A percentile compares a stretch with the other conserved stretches of the same genome.
Evolutionary conservation across 495 filamentous ascomycete species (phyloP).

Genomic region (Podospora fimiseda): DNA sequence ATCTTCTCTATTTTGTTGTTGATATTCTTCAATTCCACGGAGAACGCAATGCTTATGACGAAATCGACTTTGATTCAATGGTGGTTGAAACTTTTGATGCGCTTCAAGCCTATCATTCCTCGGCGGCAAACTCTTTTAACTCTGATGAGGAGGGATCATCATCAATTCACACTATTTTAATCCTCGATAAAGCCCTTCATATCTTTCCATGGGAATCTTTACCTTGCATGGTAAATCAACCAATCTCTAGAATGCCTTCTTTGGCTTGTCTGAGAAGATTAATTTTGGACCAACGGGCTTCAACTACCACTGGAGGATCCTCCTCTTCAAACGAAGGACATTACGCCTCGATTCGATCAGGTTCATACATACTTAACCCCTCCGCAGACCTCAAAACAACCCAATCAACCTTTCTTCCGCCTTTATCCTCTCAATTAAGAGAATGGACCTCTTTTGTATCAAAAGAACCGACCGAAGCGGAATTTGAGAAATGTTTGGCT

Average conservation of each 20-base stretch:
- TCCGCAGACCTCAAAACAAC: constrained; percentile 75
- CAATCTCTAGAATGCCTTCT: constrained; percentile 79
- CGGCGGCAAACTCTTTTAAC: too few relatives aligned
- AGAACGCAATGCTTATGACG: constrained; percentile 93
- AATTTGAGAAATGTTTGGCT: constrained; percentile 60
- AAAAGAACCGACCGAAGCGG: constrained; percentile 65
- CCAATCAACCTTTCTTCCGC: constrained; percentile 60
- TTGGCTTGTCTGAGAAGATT: constrained; percentile 64
- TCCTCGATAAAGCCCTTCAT: constrained; percentile 89
- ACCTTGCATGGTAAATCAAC: constrained; percentile 71
- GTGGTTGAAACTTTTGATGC: constrained; percentile 77
- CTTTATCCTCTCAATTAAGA: constrained; percentile 45
- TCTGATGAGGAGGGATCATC: constrained; percentile 27
- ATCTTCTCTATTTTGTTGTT: constrained; percentile 90
- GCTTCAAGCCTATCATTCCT: constrained; percentile 64
- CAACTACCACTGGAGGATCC: too few relatives aligned
- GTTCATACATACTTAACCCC: constrained; percentile 84
- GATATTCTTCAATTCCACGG: constrained; percentile 96
- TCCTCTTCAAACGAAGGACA: constrained; percentile 34
- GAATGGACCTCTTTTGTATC: constrained; percentile 60
- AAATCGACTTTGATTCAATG: constrained; percentile 92
- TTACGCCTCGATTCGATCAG: constrained; percentile 52
- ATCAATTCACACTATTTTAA: constrained; percentile 72
- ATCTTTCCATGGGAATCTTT: constrained; percentile 93
- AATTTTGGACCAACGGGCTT: constrained; percentile 29